Evolutionary conservation across 1,139 yeast species (phyloP), one percentile per base, ranked within the genome.

Genomic region (Cylindricascospora bacillispora): DNA sequence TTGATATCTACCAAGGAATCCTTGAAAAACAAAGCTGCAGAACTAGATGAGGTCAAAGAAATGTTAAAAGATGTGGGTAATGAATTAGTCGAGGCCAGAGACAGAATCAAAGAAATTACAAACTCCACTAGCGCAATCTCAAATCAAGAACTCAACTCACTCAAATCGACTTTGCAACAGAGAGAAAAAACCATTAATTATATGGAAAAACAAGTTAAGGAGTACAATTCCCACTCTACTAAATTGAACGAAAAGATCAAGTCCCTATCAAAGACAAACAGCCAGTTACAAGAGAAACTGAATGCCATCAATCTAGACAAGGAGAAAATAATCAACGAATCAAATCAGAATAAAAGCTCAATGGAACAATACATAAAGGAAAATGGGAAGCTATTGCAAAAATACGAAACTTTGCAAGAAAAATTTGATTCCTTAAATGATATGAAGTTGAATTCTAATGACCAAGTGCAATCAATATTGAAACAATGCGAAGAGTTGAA

Each of bases 401-500:
- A 73, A 33, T 53, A 68, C 10, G 70, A 65, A 16, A 65, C 63
- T n/a, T 44, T 73, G 14, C 67, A 64, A 35, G 65, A 61, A 31
- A 71, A 71, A 36, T 65, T 63, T 36, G 73, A 69, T 16, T 57
- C 64, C 3, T 46, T 68, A 15, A 55, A 64, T 28, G 64, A 62
- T 31, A 58, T 68, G 15, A 71, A 67, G 37, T 48, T 63, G 6
- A 28, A 55, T 24, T 66, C 80, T 0, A 62, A 60, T 15, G 71
- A 70, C 21, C 75, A 75, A 36, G 62, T 70, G 11, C 81, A 73
- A 36, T 47, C 70, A 1, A 56, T 73, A 35, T 74, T 70, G 41
- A 75, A 74, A 39, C 93, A 85, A 51, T 70, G 76, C 34, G 94
- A 85, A 28, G 97, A 86, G 47, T 56, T 83, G 30, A 54, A 64